A percentile compares a stretch with the other conserved stretches of the same genome.
These are phyloP conservation scores for Pseudogymnoascus sp. DNA, from an alignment of 2,329 filamentous ascomycete species.

Conservation along the genomic window DNA sequence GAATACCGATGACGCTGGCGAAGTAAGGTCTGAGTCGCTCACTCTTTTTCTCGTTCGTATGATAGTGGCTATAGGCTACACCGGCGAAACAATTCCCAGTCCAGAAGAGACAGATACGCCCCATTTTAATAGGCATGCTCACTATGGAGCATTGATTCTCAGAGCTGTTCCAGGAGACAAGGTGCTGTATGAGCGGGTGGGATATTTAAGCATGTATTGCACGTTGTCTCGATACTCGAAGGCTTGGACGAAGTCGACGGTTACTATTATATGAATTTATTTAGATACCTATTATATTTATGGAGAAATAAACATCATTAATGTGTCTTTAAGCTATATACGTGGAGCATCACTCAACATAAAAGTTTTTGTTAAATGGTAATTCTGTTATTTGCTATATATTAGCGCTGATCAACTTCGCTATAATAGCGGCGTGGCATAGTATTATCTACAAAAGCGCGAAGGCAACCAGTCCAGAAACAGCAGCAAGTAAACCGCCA, in stretches of 20 bases:
- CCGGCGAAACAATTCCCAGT: background rate
- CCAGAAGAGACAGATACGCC: background rate
- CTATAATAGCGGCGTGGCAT: background rate
- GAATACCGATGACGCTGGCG: background rate
- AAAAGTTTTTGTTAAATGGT: background rate
- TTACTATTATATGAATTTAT: background rate
- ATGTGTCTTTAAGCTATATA: background rate
- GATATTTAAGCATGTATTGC: background rate
- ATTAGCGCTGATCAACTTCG: background rate
- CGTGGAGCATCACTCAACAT: background rate
- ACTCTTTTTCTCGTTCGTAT: background rate
- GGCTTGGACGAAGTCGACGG: background rate
- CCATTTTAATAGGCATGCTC: background rate
- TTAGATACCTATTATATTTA: background rate
- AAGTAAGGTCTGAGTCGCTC: background rate
- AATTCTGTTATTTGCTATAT: background rate
- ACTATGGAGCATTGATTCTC: background rate
- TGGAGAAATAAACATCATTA: too few species aligned
- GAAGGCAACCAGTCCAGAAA: background rate
- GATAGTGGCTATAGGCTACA: background rate
- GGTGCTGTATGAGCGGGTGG: background rate
- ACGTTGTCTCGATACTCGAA: background rate
- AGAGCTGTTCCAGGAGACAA: background rate
- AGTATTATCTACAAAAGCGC: background rate
- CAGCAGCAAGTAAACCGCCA: background rate